These are phyloP conservation scores for Coniochaeta sp. DNA, from an alignment of 2,329 filamentous ascomycete genomes.

Conservation along the genomic window DNA sequence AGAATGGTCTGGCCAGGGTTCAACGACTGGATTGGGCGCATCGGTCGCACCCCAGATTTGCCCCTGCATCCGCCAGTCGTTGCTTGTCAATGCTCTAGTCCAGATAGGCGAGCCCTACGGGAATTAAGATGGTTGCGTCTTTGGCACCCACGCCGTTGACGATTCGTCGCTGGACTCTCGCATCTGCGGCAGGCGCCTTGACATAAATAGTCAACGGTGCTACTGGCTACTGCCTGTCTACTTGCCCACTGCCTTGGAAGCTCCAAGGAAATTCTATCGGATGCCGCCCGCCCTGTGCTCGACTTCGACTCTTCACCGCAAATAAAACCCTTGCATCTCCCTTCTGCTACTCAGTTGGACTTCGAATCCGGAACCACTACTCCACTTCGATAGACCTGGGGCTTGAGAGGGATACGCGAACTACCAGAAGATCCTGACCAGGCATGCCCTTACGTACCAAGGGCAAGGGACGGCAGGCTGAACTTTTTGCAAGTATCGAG, in stretches of 20 bases:
- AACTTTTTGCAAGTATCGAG: background rate
- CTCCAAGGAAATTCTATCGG: too few species aligned
- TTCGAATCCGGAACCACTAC: background rate
- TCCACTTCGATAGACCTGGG: background rate
- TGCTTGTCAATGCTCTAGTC: slow-evolving; percentile 7
- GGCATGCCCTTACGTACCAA: background rate
- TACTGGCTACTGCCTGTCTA: background rate
- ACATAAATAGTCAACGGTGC: background rate
- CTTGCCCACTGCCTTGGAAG: background rate
- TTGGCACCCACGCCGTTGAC: slow-evolving; percentile 9
- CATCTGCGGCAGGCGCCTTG: background rate
- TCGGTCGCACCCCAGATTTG: background rate
- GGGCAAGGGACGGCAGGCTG: background rate
- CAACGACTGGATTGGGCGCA: background rate
- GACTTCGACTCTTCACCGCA: background rate
- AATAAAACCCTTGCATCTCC: background rate
- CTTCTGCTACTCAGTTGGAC: background rate
- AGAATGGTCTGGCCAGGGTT: background rate
- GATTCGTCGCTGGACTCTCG: slow-evolving; percentile 13
- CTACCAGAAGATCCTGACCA: too few species aligned
- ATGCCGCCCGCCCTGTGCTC: background rate
- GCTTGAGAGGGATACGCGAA: background rate
- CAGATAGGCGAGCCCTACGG: slow-evolving; percentile 15
- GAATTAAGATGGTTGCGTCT: slow-evolving; percentile 10
- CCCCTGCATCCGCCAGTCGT: slow-evolving; percentile 10